Evolutionary conservation across 2,329 filamentous ascomycete genomes (phyloP), one percentile per base, ranked within the genome.

Genomic region (Aureobasidium namibiae): DNA sequence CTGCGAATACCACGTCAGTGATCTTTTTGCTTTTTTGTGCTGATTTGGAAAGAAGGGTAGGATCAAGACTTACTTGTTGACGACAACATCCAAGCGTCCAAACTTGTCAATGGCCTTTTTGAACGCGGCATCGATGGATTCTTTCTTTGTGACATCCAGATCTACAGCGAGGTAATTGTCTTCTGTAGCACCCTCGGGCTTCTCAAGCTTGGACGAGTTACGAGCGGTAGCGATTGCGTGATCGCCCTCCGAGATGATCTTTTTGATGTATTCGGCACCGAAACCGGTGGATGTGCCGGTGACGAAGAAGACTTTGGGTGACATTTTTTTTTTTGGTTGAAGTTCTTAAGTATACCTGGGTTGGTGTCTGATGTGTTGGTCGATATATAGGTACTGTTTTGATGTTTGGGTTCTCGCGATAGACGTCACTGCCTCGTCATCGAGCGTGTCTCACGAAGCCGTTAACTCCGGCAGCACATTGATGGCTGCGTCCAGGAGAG

Each of bases 71-170:
- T 11, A 58, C 54, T 85, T 85, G 70, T 85, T 85, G 61, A 83
- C 76, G 5, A 85, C 78, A 1, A 84, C 78, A 66, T 86, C 82
- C 45, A 86, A 69, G 8, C 79, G 77, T 18, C 77, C 75, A 65
- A 83, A 85, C 49, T 77, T 77, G 2, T 75, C 68, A 24, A 77
- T 57, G 0, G 76, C 75, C 18, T 70, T 68, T 8, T 76, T 70
- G 63, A 81, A 77, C 1, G 77, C 77, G 8, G 69, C 69, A 33
- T 76, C 67, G 56, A 82, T 77, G 2, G 79, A 76, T 1, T 60
- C 57, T 21, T 67, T 60, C 41, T 71, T 68, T 0, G 77, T 80
- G 0, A 85, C 81, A 63, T 85, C 82, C 14, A 84, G 75, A 14
- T 78, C 74, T 2, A 78, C 63, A 2, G 78, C 65, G 2, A 83